Evolutionary conservation across 176 grass and related monocot genomes (phyloP).

Genomic region (Bothriochloa decipiens): DNA sequence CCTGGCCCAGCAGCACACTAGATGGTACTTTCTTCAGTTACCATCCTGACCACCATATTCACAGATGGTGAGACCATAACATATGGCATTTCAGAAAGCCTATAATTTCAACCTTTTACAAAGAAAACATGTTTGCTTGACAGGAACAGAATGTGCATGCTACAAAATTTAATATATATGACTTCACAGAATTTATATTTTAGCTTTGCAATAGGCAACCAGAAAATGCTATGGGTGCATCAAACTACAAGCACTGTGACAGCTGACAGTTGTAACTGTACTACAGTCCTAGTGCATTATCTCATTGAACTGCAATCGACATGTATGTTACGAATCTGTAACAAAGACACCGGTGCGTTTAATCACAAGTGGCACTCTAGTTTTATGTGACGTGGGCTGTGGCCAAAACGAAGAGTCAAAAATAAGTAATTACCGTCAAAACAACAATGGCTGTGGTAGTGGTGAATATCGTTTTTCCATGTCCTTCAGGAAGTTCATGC

Average conservation of each 20-base stretch:
- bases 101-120: neutral
- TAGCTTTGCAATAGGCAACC: neutral
- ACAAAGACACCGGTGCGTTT: too few species aligned
- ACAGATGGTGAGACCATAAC: neutral
- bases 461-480: constrained; percentile 95
- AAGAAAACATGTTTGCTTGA: constrained; percentile 10
- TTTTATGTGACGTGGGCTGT: constrained; percentile 3
- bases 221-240: neutral
- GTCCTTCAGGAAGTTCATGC: constrained; percentile 95
- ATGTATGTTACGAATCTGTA: neutral
- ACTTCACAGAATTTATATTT: neutral
- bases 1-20: neutral
- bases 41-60: neutral
- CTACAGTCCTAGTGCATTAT: neutral
- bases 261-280: neutral
- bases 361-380: neutral
- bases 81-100: neutral
- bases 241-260: neutral
- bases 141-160: neutral
- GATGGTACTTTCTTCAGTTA: neutral
- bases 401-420: constrained; percentile 23
- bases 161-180: neutral
- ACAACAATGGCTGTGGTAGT: constrained; percentile 97
- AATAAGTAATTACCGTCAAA: constrained; percentile 69
- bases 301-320: neutral